These are phyloP conservation scores for Spirogloea muscicola DNA, from an alignment of 139 green algal genomes.

Conservation along the genomic window DNA sequence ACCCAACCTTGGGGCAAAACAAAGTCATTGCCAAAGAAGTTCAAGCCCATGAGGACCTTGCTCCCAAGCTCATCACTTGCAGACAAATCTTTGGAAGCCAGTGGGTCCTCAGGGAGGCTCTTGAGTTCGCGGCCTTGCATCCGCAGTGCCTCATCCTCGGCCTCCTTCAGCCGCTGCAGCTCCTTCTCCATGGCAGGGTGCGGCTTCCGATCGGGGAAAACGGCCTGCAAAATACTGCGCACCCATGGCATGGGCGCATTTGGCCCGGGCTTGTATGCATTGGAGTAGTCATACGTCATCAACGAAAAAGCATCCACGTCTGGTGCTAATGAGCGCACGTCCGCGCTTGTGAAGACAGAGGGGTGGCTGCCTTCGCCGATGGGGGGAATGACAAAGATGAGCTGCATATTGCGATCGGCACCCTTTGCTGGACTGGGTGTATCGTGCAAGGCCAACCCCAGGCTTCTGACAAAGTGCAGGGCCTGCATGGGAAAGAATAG, in stretches of 20 bases:
- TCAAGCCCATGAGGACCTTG: constrained; percentile 47
- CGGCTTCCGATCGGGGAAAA: too few relatives aligned
- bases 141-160: too few relatives aligned
- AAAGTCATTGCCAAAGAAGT: constrained; percentile 55
- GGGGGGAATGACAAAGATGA: constrained; percentile 38
- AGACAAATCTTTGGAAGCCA: too few relatives aligned
- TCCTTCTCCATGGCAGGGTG: too few relatives aligned
- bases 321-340: constrained; percentile 5
- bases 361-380: neutral
- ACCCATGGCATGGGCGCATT: constrained; percentile 43
- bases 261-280: constrained; percentile 19
- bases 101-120: too few relatives aligned
- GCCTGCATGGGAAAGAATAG: constrained; percentile 7
- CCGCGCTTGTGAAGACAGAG: constrained; percentile 8
- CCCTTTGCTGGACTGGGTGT: neutral
- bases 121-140: too few relatives aligned
- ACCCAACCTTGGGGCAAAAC: constrained; percentile 9
- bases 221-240: too few relatives aligned
- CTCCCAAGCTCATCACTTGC: constrained; percentile 1
- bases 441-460: neutral
- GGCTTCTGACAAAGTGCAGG: constrained; percentile 10
- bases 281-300: constrained; percentile 52
- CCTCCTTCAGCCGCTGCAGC: too few relatives aligned
- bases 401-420: constrained; percentile 3
- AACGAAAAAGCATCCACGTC: constrained; percentile 40